These are phyloP conservation scores for Scutellaria baicalensis DNA, from an alignment of 257 asterid genomes.

Conservation along the genomic window DNA sequence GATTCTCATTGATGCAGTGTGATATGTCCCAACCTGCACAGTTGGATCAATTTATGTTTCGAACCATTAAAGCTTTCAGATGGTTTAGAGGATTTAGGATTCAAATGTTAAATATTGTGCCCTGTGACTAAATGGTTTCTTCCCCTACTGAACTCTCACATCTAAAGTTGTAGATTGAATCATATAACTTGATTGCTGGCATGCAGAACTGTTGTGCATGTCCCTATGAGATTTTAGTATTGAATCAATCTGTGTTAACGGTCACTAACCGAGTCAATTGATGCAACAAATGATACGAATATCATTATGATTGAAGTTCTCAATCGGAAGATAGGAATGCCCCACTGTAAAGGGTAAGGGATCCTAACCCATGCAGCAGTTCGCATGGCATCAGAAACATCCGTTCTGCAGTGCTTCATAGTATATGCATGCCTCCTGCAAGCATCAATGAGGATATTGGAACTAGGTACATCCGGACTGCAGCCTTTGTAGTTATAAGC, in stretches of 20 bases:
- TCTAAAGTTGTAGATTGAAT: no score
- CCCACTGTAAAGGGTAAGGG: conserved; percentile 98
- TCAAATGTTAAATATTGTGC: not conserved
- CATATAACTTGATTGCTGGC: not conserved
- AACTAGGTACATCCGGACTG: conserved; percentile 72
- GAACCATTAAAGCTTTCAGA: not conserved
- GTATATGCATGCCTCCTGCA: conserved; percentile 90
- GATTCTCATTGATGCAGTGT: conserved; percentile 59
- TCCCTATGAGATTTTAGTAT: not conserved
- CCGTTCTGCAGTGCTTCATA: conserved; percentile 96
- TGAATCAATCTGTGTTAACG: not conserved
- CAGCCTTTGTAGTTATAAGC: conserved; percentile 94
- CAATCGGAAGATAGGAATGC: conserved; percentile 78
- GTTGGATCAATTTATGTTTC: conserved; percentile 8
- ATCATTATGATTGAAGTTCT: conserved; percentile 86
- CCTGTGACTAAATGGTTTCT: not conserved
- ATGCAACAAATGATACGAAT: conserved; percentile 71
- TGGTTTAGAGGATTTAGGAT: not conserved
- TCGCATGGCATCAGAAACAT: conserved; percentile 87
- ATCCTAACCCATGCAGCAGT: conserved; percentile 94
- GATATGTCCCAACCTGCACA: conserved; percentile 84
- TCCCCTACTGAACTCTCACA: not conserved
- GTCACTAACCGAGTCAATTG: conserved; percentile 82
- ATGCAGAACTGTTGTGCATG: not conserved
- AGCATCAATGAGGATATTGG: conserved; percentile 77